Evolutionary conservation across 163 green algal species (phyloP).

Genomic region (Scenedesmus sp.): DNA sequence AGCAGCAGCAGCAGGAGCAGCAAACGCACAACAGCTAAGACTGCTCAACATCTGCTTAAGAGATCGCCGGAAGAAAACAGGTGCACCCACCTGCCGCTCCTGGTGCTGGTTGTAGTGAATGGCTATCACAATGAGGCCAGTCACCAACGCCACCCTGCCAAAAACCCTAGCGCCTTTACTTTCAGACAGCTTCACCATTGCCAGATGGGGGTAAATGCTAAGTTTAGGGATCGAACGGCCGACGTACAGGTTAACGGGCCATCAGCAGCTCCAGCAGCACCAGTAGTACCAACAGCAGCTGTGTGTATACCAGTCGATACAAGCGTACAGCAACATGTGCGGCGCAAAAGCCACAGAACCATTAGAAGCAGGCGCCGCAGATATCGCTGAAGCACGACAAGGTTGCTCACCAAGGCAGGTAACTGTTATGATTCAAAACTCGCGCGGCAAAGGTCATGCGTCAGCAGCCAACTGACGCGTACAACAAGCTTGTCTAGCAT

Average conservation of each 20-base stretch:
- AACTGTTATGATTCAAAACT: neutral
- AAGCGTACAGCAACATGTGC: neutral
- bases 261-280: neutral
- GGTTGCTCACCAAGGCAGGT: neutral
- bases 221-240: neutral
- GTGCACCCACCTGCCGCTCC: constrained; percentile 51
- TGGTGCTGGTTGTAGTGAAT: constrained; percentile 56
- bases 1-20: neutral
- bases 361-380: neutral
- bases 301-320: neutral
- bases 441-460: neutral
- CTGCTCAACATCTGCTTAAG: too few species aligned
- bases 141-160: constrained; percentile 14
- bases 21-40: too few species aligned
- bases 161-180: constrained; percentile 48
- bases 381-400: neutral
- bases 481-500: neutral
- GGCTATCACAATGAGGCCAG: constrained; percentile 26
- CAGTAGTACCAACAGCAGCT: neutral
- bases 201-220: too few species aligned
- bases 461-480: neutral
- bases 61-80: too few species aligned
- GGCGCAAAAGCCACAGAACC: neutral
- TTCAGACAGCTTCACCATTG: neutral
- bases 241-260: neutral